Evolutionary conservation across 345 rosid species (phyloP).

Genomic region (rapeseed (Brassica napus)): Da-Ae NC_063446.1:59290501-59291000

Average conservation of each 20-base stretch:
- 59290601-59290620: background rate
- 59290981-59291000: constrained; percentile 30
- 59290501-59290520: background rate
- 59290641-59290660: background rate
- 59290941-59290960: constrained; percentile 4
- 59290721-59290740: background rate
- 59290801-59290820: background rate
- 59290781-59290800: background rate
- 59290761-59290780: background rate
- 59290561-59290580: background rate
- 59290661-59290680: background rate
- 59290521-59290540: background rate
- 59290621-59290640: background rate
- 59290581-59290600: background rate
- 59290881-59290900: constrained; percentile 42
- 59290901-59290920: constrained; percentile 42
- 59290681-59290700: background rate
- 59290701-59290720: background rate
- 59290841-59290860: constrained; percentile 21
- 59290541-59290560: background rate
- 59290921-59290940: constrained; percentile 35
- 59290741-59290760: background rate
- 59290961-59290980: constrained; percentile 5
- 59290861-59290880: constrained; percentile 30
- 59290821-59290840: background rate